Evolutionary conservation across 2,329 filamentous ascomycete genomes (phyloP), one percentile per base, ranked within the genome.

Genomic region (Aspergillus udagawae): DNA sequence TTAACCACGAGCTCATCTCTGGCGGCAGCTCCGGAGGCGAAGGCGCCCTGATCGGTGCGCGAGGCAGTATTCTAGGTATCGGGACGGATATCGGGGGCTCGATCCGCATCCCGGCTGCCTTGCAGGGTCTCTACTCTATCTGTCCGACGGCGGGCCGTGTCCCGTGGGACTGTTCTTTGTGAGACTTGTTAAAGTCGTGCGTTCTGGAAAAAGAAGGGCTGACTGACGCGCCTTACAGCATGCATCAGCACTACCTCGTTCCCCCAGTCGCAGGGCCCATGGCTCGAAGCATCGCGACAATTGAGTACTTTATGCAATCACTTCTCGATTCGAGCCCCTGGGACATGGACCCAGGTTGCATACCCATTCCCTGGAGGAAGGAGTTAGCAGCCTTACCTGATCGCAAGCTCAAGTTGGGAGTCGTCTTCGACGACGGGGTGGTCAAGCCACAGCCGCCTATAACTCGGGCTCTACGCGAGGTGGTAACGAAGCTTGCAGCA

Each of bases 361-460:
- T 62, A 73, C 28, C 75, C 69, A 57, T 65, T 20, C 58, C 64
- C 14, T 63, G 64, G 59, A 59, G 63, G 20, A 67, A 60, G 32
- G 71, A 73, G 4, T 52, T 65, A 4, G 65, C 65, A 3, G 49
- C 38, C 2, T 48, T 58, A 0, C 60, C 62, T 10, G 42, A 67
- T 7, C 67, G 71, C 35, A 86, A 83, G 63, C 71, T 88, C 7
- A 86, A 82, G 63, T 73, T 89, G 4, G 86, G 80, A 0, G 75
- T 87, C 1, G 72, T 86, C 28, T 82, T 80, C 76, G 77, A 83
- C 67, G 84, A 87, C 58, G 82, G 80, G 0, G 75, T 86, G 6
- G 82, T 86, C 0, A 79, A 77, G 60, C 83, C 83, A 0, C 84
- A 86, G 56, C 85, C 85, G 0, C 84, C 84, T 0, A 76, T 87